Evolutionary conservation across 1,284 basidiomycete species (phyloP), one percentile per base, ranked within the genome.

Genomic region (Mycena citricolor): DNA sequence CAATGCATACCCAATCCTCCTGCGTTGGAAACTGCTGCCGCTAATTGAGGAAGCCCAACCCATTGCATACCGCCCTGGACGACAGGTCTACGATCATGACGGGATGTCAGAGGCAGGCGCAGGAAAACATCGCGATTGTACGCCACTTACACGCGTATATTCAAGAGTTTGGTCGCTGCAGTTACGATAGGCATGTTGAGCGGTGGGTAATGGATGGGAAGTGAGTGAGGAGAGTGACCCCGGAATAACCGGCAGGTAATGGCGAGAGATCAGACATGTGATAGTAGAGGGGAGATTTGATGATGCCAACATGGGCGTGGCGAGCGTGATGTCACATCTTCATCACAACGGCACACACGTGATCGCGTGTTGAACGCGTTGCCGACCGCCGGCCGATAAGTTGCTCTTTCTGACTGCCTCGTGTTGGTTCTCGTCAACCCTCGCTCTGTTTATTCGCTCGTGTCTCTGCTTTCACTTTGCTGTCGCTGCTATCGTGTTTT

Each of bases 61-160:
- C 87, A 91, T 78, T 91, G 89, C 88, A 91, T 91, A 21, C 88
- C 88, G 43, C 86, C 87, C 59, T 88, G 87, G n/a, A 54, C 42
- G 3, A 45, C 8, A 8, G 25, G 44, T 14, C 11, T 30, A n/a
- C n/a, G n/a, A n/a, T n/a, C n/a, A n/a, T n/a, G n/a, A n/a, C n/a
- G n/a, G 42, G 20, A 49, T 33, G 40, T n/a, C n/a, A n/a, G n/a
- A n/a, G 22, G 31, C 13, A 33, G 32, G 30, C 11, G n/a, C 6
- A 4, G 16, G 22, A 19, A 25, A 40, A 32, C 7, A 14, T n/a
- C 16, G 10, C n/a, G 10, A 17, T n/a, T n/a, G n/a, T n/a, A n/a
- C n/a, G n/a, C n/a, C n/a, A 67, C 76, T 32, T 55, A 80, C 79
- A 81, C 68, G 40, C 73, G 69, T 46, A 83, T 81, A 8, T 70